phyloP scores from a whole-genome alignment of 305 asterid genomes.

The Fraxinus angustifolia region DNA sequence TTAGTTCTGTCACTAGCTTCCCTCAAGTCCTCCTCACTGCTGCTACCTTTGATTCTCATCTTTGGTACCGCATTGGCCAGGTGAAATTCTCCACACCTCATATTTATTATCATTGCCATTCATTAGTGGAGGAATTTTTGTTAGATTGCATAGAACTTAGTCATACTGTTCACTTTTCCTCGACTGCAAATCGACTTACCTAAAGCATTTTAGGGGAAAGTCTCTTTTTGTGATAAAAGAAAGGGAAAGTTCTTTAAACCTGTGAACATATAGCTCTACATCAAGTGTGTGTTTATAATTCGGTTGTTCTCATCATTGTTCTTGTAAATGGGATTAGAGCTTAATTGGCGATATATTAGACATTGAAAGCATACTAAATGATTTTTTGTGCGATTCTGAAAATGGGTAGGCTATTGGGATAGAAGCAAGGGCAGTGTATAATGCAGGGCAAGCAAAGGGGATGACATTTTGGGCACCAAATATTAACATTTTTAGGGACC shows the following conservation, averaged over 20 bases:
- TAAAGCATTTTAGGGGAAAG: not conserved
- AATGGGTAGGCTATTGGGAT: constrained; percentile 64
- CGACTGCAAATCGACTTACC: constrained; percentile 18
- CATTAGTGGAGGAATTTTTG: not conserved
- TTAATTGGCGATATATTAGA: not conserved
- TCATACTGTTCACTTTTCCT: not conserved
- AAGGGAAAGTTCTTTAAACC: not conserved
- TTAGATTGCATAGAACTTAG: not conserved
- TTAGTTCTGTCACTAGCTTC: constrained; percentile 59
- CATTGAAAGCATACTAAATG: not conserved
- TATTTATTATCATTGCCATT: not conserved
- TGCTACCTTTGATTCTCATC: constrained; percentile 62
- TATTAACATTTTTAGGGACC: not conserved
- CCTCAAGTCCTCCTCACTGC: constrained; percentile 86
- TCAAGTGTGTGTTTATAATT: not conserved
- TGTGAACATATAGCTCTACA: not conserved
- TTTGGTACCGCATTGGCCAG: constrained; percentile 85
- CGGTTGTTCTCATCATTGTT: not conserved
- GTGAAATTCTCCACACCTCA: constrained; percentile 17
- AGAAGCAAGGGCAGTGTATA: constrained; percentile 75
- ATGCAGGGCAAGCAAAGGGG: constrained; percentile 70
- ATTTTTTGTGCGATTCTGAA: not conserved
- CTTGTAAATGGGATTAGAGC: not conserved
- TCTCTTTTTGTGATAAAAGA: not conserved
- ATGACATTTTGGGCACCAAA: too few species aligned